Percentiles rank a stretch among this genome's conserved stretches.
These are phyloP conservation scores for Barnettozyma sp. DNA, from an alignment of 805 yeast species.

Conservation along the genomic window DNA sequence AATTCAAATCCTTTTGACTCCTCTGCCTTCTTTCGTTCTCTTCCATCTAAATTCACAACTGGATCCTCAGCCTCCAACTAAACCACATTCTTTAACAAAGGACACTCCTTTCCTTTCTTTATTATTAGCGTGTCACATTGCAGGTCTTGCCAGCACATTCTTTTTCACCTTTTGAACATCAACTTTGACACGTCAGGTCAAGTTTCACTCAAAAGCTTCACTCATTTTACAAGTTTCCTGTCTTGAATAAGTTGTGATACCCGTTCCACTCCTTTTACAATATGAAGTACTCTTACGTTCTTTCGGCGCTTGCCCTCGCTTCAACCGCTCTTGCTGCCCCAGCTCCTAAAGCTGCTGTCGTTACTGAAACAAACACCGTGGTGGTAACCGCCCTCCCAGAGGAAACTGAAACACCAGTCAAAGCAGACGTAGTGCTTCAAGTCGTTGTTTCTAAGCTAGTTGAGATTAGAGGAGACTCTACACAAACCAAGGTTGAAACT, in stretches of 20 bases:
- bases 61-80: no score
- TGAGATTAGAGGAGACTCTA: constrained; percentile 16
- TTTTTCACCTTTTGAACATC: constrained; percentile 1
- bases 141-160: no score
- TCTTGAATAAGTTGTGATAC: no score
- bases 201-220: constrained; percentile 2
- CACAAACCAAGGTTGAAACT: constrained; percentile 20
- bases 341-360: constrained; percentile 21
- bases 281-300: constrained; percentile 22
- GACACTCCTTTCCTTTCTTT: no score
- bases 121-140: no score
- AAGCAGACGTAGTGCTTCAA: constrained; percentile 20
- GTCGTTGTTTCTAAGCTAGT: constrained; percentile 24
- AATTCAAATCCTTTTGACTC: no score
- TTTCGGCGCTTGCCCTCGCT: constrained; percentile 22
- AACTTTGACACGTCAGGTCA: constrained; percentile 5
- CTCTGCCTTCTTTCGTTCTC: no score
- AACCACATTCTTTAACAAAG: no score
- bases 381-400: constrained; percentile 21
- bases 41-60: no score
- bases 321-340: constrained; percentile 24
- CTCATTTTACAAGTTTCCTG: constrained; percentile 4
- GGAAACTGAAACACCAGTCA: constrained; percentile 15
- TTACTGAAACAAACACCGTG: constrained; percentile 23
- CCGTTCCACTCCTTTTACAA: constrained; percentile 1